phyloP scores from a whole-genome alignment of 306 rosid species.

The Neltuma alba region DNA sequence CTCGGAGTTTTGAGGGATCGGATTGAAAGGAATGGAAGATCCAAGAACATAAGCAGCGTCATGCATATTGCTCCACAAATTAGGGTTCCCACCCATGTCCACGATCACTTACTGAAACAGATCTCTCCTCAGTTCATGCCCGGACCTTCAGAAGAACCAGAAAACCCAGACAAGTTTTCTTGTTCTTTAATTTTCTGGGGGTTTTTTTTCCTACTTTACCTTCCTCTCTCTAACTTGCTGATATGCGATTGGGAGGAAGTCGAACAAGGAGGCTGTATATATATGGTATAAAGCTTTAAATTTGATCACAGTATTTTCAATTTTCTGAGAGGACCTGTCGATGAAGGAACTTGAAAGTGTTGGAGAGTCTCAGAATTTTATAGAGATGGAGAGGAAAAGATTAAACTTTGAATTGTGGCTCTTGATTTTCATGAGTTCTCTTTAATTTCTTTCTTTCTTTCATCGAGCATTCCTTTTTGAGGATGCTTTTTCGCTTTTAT shows the following conservation, averaged over 20 bases:
- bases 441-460: constrained; percentile 45
- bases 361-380: constrained; percentile 37
- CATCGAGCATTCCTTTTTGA: constrained; percentile 37
- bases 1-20: constrained; percentile 44
- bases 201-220: constrained; percentile 33
- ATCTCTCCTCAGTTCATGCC: constrained; percentile 11
- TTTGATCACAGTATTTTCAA: constrained; percentile 8
- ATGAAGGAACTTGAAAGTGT: constrained; percentile 53
- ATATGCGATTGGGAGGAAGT: constrained; percentile 43
- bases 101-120: constrained; percentile 34
- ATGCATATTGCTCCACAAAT: constrained; percentile 73
- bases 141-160: constrained; percentile 7
- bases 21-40: constrained; percentile 58
- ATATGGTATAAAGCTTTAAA: constrained; percentile 35
- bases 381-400: constrained; percentile 44
- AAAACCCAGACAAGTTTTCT: background rate
- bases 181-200: background rate
- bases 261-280: constrained; percentile 21
- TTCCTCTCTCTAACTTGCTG: constrained; percentile 46
- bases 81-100: constrained; percentile 79
- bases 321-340: background rate
- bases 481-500: background rate
- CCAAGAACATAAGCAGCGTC: constrained; percentile 43
- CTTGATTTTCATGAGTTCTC: constrained; percentile 31
- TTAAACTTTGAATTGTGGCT: constrained; percentile 54